Conservation (phyloP, 2,329 filamentous ascomycete genomes). For the Leptographium galeiforme region DNA sequence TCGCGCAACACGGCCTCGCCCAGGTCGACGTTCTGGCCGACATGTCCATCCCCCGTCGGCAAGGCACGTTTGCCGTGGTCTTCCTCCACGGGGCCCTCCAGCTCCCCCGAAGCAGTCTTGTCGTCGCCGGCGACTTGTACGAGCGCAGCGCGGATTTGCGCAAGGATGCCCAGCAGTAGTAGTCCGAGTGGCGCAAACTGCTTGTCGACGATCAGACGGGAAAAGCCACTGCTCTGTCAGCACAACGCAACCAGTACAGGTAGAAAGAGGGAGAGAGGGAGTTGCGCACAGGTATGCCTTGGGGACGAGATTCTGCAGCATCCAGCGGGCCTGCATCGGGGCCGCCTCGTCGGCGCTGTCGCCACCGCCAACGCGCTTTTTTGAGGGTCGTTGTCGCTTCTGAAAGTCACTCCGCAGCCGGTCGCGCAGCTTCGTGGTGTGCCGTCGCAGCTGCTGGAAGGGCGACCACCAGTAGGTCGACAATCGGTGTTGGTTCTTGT, state of each 20-base stretch:
- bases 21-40: constrained; percentile 7
- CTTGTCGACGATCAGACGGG: constrained; percentile 55
- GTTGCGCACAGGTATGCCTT: constrained; percentile 29
- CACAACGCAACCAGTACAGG: background rate
- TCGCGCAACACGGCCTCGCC: constrained; percentile 8
- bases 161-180: constrained; percentile 51
- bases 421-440: constrained; percentile 40
- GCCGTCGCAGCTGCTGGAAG: constrained; percentile 58
- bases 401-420: constrained; percentile 15
- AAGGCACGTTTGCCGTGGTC: background rate
- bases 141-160: constrained; percentile 38
- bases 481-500: constrained; percentile 79
- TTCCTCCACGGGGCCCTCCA: constrained; percentile 5
- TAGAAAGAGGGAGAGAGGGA: background rate
- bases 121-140: constrained; percentile 20
- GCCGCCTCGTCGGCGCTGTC: background rate
- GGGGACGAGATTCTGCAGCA: constrained; percentile 25
- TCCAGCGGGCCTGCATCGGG: constrained; percentile 21
- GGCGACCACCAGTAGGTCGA: constrained; percentile 63
- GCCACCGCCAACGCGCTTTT: constrained; percentile 3
- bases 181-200: constrained; percentile 62
- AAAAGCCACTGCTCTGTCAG: constrained; percentile 39
- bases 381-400: constrained; percentile 20
- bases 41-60: too few relatives aligned
- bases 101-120: constrained; percentile 2